phyloP scores from a whole-genome alignment of 2,329 filamentous ascomycete genomes.

The Penicillium capsulatum region DNA sequence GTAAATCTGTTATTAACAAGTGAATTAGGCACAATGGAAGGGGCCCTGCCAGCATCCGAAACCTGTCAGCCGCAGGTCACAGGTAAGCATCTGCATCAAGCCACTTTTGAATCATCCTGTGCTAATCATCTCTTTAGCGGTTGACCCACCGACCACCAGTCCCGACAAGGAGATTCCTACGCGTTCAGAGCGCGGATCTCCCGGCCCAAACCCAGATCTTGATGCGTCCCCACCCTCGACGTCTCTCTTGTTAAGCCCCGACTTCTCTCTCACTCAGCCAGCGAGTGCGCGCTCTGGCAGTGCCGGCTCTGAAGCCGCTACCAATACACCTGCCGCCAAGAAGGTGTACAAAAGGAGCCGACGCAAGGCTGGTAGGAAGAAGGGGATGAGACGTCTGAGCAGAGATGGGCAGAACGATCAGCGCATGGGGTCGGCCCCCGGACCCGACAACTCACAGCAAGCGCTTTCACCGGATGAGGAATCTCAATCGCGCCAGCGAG shows the following conservation, averaged over 20 bases:
- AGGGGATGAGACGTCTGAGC: too few species aligned
- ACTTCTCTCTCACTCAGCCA: not conserved
- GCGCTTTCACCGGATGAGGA: slow-evolving; percentile 3
- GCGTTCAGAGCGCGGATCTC: slow-evolving; percentile 1
- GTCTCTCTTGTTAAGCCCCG: too few species aligned
- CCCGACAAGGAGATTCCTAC: not conserved
- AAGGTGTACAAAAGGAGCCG: not conserved
- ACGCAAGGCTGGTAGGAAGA: not conserved
- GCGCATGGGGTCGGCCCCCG: not conserved
- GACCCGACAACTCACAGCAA: not conserved
- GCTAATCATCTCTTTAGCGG: not conserved
- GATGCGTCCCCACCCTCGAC: too few species aligned
- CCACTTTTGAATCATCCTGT: not conserved
- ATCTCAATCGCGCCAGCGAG: not conserved
- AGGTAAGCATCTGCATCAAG: too few species aligned
- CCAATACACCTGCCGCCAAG: not conserved
- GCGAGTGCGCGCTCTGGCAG: not conserved
- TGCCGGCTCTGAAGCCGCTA: not conserved
- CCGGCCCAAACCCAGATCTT: not conserved
- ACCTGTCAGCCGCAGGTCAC: too few species aligned
- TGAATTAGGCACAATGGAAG: too few species aligned
- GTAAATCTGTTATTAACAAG: too few species aligned
- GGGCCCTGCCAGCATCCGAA: too few species aligned
- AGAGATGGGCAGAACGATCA: not conserved
- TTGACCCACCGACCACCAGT: not conserved